Conservation (phyloP, 345 rosid genomes). For the Rhodomyrtus tomentosa region DNA sequence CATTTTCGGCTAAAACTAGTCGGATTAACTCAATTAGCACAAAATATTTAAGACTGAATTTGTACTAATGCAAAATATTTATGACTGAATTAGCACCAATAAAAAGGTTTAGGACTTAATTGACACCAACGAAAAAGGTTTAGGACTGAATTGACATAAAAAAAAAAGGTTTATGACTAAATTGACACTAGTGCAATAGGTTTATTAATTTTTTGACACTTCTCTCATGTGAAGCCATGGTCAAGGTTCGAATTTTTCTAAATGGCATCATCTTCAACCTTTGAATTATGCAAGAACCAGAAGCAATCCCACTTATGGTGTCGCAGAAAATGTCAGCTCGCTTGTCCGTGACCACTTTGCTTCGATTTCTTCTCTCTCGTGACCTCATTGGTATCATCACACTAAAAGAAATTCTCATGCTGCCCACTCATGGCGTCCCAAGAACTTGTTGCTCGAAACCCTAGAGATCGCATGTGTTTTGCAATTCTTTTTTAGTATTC, state of each 20-base stretch:
- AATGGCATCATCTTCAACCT: not conserved
- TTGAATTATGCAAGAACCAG: not conserved
- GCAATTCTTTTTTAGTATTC: not conserved
- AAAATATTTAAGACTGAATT: too few species aligned
- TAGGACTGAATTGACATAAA: too few species aligned
- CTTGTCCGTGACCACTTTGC: not conserved
- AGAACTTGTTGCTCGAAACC: not conserved
- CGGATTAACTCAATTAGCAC: too few species aligned
- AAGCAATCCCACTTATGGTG: not conserved
- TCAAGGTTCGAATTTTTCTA: not conserved
- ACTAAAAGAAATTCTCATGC: not conserved
- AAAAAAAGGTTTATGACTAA: too few species aligned
- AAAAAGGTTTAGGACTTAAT: too few species aligned
- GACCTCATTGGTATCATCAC: not conserved
- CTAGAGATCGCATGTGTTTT: not conserved
- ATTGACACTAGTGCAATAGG: too few species aligned
- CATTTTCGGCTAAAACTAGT: too few species aligned
- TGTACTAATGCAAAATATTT: too few species aligned
- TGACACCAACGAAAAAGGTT: too few species aligned
- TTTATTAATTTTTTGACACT: too few species aligned
- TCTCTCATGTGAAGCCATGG: not conserved
- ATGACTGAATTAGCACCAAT: too few species aligned
- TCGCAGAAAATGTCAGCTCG: not conserved
- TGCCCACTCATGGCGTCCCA: not conserved
- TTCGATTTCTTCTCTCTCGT: not conserved